These are phyloP conservation scores for Fusarium luffae DNA, from an alignment of 2,329 filamentous ascomycete species.

Conservation along the genomic window DNA sequence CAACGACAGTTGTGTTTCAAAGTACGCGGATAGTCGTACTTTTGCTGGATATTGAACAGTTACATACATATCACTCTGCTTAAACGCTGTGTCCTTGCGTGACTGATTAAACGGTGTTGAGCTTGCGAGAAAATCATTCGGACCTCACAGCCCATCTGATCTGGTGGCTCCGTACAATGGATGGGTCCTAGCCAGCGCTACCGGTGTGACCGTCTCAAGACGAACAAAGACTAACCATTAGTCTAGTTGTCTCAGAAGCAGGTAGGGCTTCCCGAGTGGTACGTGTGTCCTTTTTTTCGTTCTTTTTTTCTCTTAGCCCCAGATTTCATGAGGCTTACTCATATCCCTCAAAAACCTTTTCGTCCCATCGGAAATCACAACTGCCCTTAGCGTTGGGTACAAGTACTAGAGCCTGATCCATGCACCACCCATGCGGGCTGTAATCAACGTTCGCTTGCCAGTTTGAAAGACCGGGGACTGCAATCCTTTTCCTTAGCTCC, in stretches of 20 bases:
- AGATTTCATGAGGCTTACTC: neutral
- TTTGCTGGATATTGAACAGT: too few species aligned
- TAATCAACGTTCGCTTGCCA: constrained; percentile 1
- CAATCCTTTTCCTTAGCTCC: neutral
- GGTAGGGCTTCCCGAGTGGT: neutral
- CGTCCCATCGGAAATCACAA: neutral
- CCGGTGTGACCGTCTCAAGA: neutral
- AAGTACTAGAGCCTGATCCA: neutral
- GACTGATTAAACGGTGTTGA: neutral
- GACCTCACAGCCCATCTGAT: neutral
- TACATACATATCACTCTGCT: neutral
- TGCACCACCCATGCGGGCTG: constrained; percentile 1
- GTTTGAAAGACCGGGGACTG: constrained; percentile 1
- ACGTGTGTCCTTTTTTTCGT: neutral
- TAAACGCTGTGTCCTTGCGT: neutral
- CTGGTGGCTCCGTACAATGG: neutral
- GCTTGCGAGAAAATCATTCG: neutral
- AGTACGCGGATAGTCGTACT: neutral
- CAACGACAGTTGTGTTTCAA: neutral
- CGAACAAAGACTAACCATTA: neutral
- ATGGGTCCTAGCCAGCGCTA: neutral
- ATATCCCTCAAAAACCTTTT: neutral
- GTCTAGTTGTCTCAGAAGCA: neutral
- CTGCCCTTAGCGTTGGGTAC: neutral
- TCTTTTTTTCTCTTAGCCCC: neutral